These are phyloP conservation scores for Chalciporus sp. DNA, from an alignment of 1,284 basidiomycete species.

Conservation along the genomic window DNA sequence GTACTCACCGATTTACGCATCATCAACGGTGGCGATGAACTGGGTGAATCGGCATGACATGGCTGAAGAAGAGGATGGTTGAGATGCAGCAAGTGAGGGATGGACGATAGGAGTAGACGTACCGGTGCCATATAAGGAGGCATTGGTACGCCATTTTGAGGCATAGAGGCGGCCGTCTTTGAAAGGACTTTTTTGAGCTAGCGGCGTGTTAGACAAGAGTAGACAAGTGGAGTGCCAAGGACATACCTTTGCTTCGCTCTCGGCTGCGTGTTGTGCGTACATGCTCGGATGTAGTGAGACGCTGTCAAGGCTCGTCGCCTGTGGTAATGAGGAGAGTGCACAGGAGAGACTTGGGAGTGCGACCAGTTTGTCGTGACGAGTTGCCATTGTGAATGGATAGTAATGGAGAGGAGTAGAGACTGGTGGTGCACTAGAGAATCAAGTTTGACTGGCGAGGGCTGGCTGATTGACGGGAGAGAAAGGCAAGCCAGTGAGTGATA, in stretches of 20 bases:
- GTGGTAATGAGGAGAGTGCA: slow-evolving; percentile 64
- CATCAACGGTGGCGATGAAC: slow-evolving; percentile 50
- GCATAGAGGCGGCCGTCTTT: slow-evolving; percentile 43
- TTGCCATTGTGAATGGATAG: slow-evolving; percentile 11
- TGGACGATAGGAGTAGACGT: slow-evolving; percentile 18
- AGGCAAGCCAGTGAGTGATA: slow-evolving; percentile 4
- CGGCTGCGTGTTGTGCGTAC: slow-evolving; percentile 64
- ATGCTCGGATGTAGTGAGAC: slow-evolving; percentile 68
- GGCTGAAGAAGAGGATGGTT: slow-evolving; percentile 34
- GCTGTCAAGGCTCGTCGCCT: slow-evolving; percentile 66
- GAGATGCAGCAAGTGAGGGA: not conserved
- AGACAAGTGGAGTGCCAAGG: not conserved
- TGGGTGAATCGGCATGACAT: slow-evolving; percentile 36
- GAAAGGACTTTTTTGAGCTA: slow-evolving; percentile 55
- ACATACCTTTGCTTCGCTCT: slow-evolving; percentile 73
- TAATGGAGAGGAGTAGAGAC: slow-evolving; percentile 6
- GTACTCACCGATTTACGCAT: slow-evolving; percentile 53
- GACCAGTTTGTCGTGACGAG: slow-evolving; percentile 54
- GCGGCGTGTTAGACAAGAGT: not conserved
- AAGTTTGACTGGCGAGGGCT: not conserved
- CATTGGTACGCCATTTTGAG: slow-evolving; percentile 31
- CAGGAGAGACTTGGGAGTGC: slow-evolving; percentile 70
- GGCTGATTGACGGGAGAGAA: slow-evolving; percentile 7
- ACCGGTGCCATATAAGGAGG: slow-evolving; percentile 43
- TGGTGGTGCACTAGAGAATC: slow-evolving; percentile 19